A percentile compares a stretch with the other conserved stretches of the same genome.
phyloP scores from a whole-genome alignment of 331 rosid species.

The Malus hybrid region DNA sequence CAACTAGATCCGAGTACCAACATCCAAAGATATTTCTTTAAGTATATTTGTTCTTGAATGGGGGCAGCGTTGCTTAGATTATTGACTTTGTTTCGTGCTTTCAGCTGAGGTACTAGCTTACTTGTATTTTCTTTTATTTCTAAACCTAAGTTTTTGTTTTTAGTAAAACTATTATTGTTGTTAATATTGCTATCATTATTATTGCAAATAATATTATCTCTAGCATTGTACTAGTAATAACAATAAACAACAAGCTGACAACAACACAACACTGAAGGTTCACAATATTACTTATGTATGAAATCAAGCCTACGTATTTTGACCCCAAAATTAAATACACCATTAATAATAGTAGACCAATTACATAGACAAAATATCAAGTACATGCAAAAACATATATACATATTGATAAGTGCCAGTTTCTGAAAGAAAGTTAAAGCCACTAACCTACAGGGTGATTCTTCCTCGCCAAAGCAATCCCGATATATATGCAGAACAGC shows the following conservation, averaged over 20 bases:
- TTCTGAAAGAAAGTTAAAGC: not conserved
- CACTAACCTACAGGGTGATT: conserved; percentile 65
- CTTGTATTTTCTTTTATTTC: not conserved
- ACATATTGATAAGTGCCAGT: not conserved
- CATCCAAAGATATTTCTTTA: not conserved
- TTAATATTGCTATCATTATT: not conserved
- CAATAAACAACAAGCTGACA: not conserved
- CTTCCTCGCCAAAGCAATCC: conserved; percentile 60
- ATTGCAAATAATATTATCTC: not conserved
- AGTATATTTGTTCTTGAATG: not conserved
- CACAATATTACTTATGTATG: not conserved
- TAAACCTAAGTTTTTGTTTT: not conserved
- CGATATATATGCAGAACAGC: conserved; percentile 64
- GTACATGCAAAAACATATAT: not conserved
- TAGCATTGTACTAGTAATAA: not conserved
- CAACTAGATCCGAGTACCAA: not conserved
- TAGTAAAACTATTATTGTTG: not conserved
- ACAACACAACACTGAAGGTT: not conserved
- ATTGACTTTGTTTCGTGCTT: not conserved
- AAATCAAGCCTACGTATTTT: not conserved
- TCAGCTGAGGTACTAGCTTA: not conserved
- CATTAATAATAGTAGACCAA: not conserved
- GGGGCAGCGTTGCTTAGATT: not conserved
- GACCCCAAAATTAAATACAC: not conserved
- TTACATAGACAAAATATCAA: not conserved